A percentile compares a stretch with the other conserved stretches of the same genome.
These are phyloP conservation scores for Ruellia speciosa DNA, from an alignment of 305 asterid genomes.

Conservation along the genomic window DNA sequence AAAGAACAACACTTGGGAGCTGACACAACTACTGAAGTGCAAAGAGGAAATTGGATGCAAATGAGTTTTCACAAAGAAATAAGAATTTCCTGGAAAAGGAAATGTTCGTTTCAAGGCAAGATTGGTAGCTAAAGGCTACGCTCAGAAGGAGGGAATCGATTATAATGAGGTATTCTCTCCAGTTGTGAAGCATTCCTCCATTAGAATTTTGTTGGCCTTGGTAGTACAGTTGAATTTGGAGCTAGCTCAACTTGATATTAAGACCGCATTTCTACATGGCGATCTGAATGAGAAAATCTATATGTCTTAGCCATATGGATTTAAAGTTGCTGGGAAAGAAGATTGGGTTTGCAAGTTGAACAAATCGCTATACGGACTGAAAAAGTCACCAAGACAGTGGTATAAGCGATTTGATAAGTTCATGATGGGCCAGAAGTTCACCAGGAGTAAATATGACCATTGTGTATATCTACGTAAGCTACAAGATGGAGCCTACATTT, in stretches of 20 bases:
- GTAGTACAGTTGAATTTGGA: no score
- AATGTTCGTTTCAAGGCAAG: constrained; percentile 9
- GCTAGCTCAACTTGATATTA: no score
- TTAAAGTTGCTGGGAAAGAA: background rate
- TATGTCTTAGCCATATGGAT: no score
- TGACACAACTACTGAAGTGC: background rate
- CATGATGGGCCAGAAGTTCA: constrained; percentile 1
- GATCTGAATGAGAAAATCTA: no score
- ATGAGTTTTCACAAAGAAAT: background rate
- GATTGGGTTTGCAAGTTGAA: background rate
- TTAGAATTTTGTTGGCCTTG: no score
- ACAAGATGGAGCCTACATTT: background rate
- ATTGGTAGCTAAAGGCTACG: background rate
- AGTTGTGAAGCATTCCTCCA: constrained; percentile 5
- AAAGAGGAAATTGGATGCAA: background rate
- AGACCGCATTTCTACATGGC: no score
- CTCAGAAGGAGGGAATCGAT: background rate
- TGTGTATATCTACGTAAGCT: background rate
- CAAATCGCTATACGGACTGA: background rate
- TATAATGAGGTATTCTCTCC: constrained; percentile 1
- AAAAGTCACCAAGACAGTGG: background rate
- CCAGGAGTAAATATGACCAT: background rate
- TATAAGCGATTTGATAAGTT: background rate
- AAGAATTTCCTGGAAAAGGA: background rate
- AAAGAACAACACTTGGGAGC: background rate